Evolutionary conservation across 768 basidiomycete genomes (phyloP), one percentile per base, ranked within the genome.

Genomic region (Punctularia strigosozonata): DNA sequence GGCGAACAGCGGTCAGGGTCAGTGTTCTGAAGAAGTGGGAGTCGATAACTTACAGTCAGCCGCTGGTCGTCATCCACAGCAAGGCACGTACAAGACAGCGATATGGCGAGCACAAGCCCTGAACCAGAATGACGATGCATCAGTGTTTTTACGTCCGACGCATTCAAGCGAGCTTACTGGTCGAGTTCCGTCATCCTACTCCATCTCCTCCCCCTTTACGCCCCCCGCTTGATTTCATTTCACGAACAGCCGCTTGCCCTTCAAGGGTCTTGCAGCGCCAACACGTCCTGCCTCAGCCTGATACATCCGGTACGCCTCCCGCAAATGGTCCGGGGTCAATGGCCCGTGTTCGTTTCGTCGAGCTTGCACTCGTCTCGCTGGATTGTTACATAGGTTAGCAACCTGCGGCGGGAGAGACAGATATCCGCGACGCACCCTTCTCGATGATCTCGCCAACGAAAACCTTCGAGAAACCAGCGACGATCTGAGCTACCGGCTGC

Each of bases 391-490:
- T 28, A 47, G 28, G 18, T 20, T n/a, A 40, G 25, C n/a, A 6
- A 39, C 4, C 33, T 15, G 13, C 31, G 31, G 17, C 25, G 5
- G 25, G 4, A 8, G 22, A 20, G 19, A 0, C 17, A 26, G 32
- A 24, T 6, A 23, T 14, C 2, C 39, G 6, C 4, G 1, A 50
- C 65, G 40, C 33, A 86, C 88, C 88, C 61, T 82, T 84, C 53
- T 91, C 89, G 14, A 91, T 73, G 4, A 94, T 84, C 56, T 92
- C 89, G 3, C 90, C 90, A 3, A 94, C 87, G 43, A 91, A 94
- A 0, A 94, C 87, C 52, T 92, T 94, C 12, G 75, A 71, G 41
- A 94, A 83, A 44, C 90, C 90, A 4, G 88, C 87, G 2, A 92
- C 81, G 31, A 91, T 76, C 45, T 90, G 88, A 2, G 89, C 81